Conservation (phyloP, 2,329 filamentous ascomycete genomes). For the Chrysoporthe austroafricana region DNA sequence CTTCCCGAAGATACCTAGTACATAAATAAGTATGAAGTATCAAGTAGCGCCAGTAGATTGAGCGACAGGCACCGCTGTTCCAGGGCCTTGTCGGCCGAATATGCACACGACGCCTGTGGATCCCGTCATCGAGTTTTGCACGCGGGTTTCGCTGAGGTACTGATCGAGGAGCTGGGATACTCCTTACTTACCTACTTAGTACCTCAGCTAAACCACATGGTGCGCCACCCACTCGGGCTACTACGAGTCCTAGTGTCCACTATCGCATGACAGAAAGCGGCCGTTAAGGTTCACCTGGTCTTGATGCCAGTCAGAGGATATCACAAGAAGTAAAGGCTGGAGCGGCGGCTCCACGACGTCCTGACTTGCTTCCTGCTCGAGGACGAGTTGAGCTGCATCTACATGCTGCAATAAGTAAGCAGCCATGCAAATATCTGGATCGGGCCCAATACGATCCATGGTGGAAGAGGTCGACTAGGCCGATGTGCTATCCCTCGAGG, state of each 20-base stretch:
- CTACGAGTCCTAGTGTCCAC: background rate
- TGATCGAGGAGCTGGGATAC: background rate
- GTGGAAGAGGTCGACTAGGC: background rate
- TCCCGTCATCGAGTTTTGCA: background rate
- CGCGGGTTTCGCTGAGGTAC: background rate
- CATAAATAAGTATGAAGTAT: background rate
- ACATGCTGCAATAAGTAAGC: background rate
- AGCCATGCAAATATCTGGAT: background rate
- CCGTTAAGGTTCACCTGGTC: background rate
- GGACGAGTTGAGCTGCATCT: background rate
- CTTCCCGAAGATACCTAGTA: background rate
- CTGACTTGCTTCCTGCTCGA: background rate
- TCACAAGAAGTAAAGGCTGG: background rate
- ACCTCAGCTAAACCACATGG: background rate
- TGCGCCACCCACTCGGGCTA: background rate
- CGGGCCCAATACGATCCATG: background rate
- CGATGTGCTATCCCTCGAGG: background rate
- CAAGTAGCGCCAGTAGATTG: background rate
- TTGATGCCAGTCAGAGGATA: background rate
- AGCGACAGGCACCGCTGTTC: background rate
- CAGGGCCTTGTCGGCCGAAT: background rate
- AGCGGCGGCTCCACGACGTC: background rate
- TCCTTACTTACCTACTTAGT: background rate
- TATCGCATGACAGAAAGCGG: background rate
- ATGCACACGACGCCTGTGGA: background rate